Conservation (phyloP, 495 filamentous ascomycete genomes). For the Talaromyces nanjingensis region DNA sequence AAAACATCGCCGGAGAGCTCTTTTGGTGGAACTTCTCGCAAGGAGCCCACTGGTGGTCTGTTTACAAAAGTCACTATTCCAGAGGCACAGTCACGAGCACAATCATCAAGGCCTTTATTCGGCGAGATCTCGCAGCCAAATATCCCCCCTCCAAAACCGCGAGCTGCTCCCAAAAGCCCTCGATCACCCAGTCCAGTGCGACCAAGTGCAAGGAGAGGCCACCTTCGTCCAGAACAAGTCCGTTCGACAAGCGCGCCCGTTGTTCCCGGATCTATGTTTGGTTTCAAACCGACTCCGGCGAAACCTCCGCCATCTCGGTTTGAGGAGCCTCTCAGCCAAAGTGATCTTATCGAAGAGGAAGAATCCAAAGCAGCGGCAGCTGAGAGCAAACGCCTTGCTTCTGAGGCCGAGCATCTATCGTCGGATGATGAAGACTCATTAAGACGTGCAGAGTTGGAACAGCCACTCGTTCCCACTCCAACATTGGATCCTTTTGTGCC, state of each 20-base stretch:
- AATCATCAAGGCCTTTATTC: constrained; percentile 44
- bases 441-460: constrained; percentile 50
- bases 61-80: constrained; percentile 32
- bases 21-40: constrained; percentile 43
- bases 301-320: constrained; percentile 4
- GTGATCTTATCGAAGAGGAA: constrained; percentile 28
- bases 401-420: constrained; percentile 32
- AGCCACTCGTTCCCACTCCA: constrained; percentile 42
- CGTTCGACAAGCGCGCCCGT: constrained; percentile 54
- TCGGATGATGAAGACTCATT: constrained; percentile 60
- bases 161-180: constrained; percentile 45
- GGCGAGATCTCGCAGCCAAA: constrained; percentile 55
- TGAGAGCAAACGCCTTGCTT: constrained; percentile 26
- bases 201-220: constrained; percentile 34
- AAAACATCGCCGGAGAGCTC: constrained; percentile 60
- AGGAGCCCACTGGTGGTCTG: constrained; percentile 31
- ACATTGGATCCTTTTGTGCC: constrained; percentile 58
- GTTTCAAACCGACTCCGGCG: constrained; percentile 30
- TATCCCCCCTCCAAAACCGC: constrained; percentile 50
- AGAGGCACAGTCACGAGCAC: constrained; percentile 11
- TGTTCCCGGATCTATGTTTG: constrained; percentile 26
- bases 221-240: constrained; percentile 42
- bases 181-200: constrained; percentile 78
- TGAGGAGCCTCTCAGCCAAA: constrained; percentile 12
- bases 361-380: constrained; percentile 21